These are phyloP conservation scores for Naganishia randhawae DNA, from an alignment of 768 basidiomycete genomes.

Conservation along the genomic window DNA sequence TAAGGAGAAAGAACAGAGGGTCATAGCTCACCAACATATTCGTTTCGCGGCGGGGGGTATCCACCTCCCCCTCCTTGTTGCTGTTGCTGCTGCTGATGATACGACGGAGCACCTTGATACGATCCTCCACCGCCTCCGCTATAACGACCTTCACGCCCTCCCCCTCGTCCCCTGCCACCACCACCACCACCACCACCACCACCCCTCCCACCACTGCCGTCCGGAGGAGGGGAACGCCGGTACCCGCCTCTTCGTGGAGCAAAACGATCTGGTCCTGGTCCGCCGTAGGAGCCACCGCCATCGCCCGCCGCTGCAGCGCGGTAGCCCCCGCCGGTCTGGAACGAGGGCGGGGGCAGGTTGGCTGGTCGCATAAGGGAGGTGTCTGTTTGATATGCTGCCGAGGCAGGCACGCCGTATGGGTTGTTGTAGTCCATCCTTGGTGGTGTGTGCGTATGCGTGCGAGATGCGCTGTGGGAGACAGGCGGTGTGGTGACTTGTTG, in stretches of 20 bases:
- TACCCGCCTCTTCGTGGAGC: constrained; percentile 13
- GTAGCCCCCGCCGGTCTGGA: constrained; percentile 2
- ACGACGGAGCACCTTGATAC: background rate
- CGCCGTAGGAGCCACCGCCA: background rate
- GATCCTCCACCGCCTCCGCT: background rate
- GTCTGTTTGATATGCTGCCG: constrained; percentile 7
- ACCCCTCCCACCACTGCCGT: background rate
- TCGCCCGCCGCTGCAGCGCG: background rate
- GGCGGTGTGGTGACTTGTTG: too few relatives aligned
- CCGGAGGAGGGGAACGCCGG: background rate
- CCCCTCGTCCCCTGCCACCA: background rate
- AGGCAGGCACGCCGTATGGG: background rate
- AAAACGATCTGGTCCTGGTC: background rate
- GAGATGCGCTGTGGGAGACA: too few relatives aligned
- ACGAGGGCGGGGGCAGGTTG: constrained; percentile 1
- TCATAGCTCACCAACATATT: background rate
- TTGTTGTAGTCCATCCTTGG: constrained; percentile 16
- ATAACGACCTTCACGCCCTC: background rate
- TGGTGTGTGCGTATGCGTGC: background rate
- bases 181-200: background rate
- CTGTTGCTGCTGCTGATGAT: background rate
- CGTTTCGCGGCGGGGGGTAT: background rate
- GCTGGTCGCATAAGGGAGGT: constrained; percentile 17
- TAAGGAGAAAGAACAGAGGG: background rate
- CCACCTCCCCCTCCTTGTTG: background rate